A percentile compares a stretch with the other conserved stretches of the same genome.
These are phyloP conservation scores for Mangifera indica DNA, from an alignment of 345 rosid genomes.

Conservation along the genomic window DNA sequence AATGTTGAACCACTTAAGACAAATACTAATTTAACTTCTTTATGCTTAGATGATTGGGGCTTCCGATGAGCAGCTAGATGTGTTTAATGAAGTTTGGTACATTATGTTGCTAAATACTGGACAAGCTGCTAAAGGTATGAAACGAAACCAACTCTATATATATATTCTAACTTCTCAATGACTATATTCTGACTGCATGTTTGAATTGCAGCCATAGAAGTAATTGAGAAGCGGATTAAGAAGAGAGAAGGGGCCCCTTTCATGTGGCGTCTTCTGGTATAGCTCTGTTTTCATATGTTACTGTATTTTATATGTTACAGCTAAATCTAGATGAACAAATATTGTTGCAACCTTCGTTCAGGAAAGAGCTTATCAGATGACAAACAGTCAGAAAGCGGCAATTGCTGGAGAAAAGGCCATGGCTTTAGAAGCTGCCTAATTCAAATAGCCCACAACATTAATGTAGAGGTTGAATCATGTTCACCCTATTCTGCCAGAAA, in stretches of 20 bases:
- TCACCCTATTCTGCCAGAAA: too few species aligned
- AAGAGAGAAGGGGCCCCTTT: conserved; percentile 72
- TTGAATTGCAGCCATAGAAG: conserved; percentile 52
- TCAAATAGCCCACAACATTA: conserved; percentile 25
- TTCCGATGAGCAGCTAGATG: conserved; percentile 83
- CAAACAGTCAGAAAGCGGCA: conserved; percentile 47
- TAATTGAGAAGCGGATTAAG: conserved; percentile 49
- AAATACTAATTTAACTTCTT: conserved; percentile 17
- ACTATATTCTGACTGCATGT: conserved; percentile 8
- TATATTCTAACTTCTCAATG: background rate
- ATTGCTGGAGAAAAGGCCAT: conserved; percentile 51
- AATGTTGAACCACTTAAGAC: background rate
- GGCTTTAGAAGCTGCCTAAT: conserved; percentile 62
- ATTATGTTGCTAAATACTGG: conserved; percentile 60
- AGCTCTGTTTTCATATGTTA: conserved; percentile 7
- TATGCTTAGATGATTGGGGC: too few species aligned
- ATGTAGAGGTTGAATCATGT: too few species aligned
- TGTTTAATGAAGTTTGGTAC: conserved; percentile 85
- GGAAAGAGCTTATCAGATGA: conserved; percentile 64
- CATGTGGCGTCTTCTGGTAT: conserved; percentile 84
- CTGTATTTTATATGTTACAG: background rate
- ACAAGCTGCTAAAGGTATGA: conserved; percentile 57
- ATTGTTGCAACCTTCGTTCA: conserved; percentile 23
- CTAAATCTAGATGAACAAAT: background rate
- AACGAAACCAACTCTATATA: background rate